Percentiles rank a stretch among this genome's conserved stretches.
Conservation (phyloP, 1,139 yeast species). For the Arxiozyma heterogenica region DNA sequence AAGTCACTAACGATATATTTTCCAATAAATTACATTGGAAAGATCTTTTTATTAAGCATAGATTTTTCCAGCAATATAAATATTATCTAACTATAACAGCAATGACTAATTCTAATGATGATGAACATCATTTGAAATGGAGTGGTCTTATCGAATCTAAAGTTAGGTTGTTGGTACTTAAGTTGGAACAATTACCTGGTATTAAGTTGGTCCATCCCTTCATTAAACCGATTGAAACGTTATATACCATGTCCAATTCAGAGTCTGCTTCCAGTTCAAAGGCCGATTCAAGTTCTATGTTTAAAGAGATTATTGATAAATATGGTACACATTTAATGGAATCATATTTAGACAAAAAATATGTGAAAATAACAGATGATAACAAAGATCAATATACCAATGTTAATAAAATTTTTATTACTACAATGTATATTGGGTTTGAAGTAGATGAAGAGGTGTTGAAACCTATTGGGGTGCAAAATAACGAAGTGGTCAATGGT, state of each 20-base stretch:
- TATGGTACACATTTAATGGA: slow-evolving; percentile 46
- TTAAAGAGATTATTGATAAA: slow-evolving; percentile 38
- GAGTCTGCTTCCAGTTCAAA: slow-evolving; percentile 48
- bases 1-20: slow-evolving; percentile 60
- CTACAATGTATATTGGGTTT: slow-evolving; percentile 74
- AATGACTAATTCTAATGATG: slow-evolving; percentile 55
- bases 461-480: neutral
- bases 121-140: slow-evolving; percentile 82
- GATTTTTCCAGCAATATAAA: slow-evolving; percentile 73
- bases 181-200: slow-evolving; percentile 68
- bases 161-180: slow-evolving; percentile 68
- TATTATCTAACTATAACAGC: slow-evolving; percentile 79
- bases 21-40: slow-evolving; percentile 61
- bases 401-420: slow-evolving; percentile 34
- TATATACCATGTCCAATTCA: slow-evolving; percentile 47
- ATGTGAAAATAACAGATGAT: slow-evolving; percentile 30
- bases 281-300: slow-evolving; percentile 36
- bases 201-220: slow-evolving; percentile 84
- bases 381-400: slow-evolving; percentile 28
- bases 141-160: slow-evolving; percentile 89
- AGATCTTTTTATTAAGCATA: slow-evolving; percentile 67
- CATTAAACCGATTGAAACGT: slow-evolving; percentile 61
- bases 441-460: slow-evolving; percentile 40
- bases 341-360: slow-evolving; percentile 28
- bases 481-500: slow-evolving; percentile 7